phyloP scores from a whole-genome alignment of 2,329 filamentous ascomycete genomes.

The Venturia oleaginea region DNA sequence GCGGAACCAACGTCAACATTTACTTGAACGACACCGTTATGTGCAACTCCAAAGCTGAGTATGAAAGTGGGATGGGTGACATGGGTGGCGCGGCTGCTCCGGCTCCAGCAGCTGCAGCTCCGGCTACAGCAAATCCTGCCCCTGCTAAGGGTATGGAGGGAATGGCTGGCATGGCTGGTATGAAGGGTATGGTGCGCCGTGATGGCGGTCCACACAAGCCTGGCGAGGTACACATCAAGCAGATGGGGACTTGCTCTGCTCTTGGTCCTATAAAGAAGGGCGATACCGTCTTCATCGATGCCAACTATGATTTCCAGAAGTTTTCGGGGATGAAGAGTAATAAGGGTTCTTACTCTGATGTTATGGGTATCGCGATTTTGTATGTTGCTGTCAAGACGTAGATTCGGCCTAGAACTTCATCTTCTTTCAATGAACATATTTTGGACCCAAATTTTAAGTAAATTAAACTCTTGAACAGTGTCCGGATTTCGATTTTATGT shows the following conservation, averaged over 20 bases:
- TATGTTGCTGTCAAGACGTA: not conserved
- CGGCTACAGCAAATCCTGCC: not conserved
- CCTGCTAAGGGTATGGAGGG: not conserved
- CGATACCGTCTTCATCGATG: conserved; percentile 9
- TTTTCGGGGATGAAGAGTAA: conserved; percentile 2
- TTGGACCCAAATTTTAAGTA: not conserved
- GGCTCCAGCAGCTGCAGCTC: not conserved
- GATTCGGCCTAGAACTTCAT: not conserved
- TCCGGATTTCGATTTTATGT: no score
- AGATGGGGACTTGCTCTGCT: conserved; percentile 4
- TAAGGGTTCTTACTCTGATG: not conserved
- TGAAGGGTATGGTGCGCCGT: conserved; percentile 1
- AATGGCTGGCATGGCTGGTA: not conserved
- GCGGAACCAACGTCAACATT: conserved; percentile 7
- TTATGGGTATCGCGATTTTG: conserved; percentile 12
- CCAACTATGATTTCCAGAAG: conserved; percentile 12
- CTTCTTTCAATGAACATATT: not conserved
- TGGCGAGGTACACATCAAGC: conserved; percentile 8
- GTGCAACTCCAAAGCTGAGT: conserved; percentile 11
- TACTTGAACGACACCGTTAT: conserved; percentile 2
- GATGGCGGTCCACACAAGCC: not conserved
- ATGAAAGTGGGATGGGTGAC: conserved; percentile 9
- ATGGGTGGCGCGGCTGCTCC: not conserved
- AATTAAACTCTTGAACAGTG: no score
- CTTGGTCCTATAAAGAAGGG: conserved; percentile 12